Conservation (phyloP, 192 early-diverging fungal species). For the Hyaloraphidium curvatum region DNA sequence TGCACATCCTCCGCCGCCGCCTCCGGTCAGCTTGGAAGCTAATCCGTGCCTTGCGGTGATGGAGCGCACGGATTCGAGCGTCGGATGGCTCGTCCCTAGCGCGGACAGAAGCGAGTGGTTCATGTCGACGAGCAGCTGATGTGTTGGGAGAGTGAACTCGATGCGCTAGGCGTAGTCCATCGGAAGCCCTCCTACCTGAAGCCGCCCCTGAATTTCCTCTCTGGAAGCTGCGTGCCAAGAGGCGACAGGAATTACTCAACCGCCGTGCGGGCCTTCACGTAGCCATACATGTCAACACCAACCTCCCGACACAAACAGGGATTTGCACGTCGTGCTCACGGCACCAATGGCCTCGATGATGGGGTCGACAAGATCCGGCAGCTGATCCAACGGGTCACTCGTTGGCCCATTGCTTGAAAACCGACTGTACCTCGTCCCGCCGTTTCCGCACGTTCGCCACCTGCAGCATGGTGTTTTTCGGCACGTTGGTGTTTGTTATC, state of each 20-base stretch:
- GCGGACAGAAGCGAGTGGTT: slow-evolving; percentile 68
- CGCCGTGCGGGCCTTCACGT: neutral
- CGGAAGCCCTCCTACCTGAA: neutral
- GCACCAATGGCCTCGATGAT: neutral
- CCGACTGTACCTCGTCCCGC: too few species aligned
- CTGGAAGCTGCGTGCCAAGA: neutral
- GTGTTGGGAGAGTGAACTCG: neutral
- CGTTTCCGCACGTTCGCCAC: slow-evolving; percentile 56
- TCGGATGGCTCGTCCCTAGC: slow-evolving; percentile 65
- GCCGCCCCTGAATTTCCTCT: too few species aligned
- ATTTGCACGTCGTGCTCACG: neutral
- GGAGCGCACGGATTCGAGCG: slow-evolving; percentile 53
- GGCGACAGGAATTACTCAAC: neutral
- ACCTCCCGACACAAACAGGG: neutral
- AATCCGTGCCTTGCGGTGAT: slow-evolving; percentile 40
- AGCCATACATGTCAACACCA: neutral
- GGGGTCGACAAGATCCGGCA: neutral
- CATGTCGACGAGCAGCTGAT: slow-evolving; percentile 37
- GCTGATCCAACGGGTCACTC: too few species aligned
- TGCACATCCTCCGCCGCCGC: slow-evolving; percentile 93
- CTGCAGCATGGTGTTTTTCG: slow-evolving; percentile 69
- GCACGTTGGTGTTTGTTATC: slow-evolving; percentile 74
- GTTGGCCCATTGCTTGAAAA: too few species aligned
- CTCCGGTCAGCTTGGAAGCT: slow-evolving; percentile 82
- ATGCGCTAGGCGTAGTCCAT: neutral